phyloP scores from a whole-genome alignment of 768 basidiomycete genomes.

The Mycena vitilis region DNA sequence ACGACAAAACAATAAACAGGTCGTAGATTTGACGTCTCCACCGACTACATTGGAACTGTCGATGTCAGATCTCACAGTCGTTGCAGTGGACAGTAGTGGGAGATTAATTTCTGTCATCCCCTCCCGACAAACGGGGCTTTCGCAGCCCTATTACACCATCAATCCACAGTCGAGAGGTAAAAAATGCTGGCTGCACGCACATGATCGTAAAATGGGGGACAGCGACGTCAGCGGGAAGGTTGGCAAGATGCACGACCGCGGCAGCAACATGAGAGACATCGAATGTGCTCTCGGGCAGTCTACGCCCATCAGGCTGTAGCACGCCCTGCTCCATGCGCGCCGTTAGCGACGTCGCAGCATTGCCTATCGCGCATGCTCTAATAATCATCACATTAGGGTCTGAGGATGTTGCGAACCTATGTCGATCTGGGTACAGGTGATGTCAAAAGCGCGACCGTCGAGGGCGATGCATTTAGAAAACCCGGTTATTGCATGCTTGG shows the following conservation, averaged over 20 bases:
- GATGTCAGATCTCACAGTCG: too few relatives aligned
- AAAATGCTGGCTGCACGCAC: slow-evolving; percentile 53
- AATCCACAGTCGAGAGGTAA: too few relatives aligned
- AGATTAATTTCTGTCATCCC: background rate
- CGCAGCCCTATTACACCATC: too few relatives aligned
- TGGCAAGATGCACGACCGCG: slow-evolving; percentile 77
- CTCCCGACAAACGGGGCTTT: too few relatives aligned
- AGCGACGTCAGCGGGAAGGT: slow-evolving; percentile 74
- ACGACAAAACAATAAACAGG: too few relatives aligned
- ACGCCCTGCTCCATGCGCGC: slow-evolving; percentile 59
- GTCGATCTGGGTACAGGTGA: slow-evolving; percentile 86
- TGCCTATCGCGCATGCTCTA: slow-evolving; percentile 55
- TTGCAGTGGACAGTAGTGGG: too few relatives aligned
- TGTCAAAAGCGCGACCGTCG: slow-evolving; percentile 79
- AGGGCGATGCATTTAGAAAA: slow-evolving; percentile 82
- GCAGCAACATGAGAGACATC: slow-evolving; percentile 79
- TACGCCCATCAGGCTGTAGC: slow-evolving; percentile 76
- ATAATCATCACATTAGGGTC: background rate
- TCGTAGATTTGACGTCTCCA: too few relatives aligned
- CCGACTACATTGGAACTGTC: too few relatives aligned
- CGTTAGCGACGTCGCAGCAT: slow-evolving; percentile 76
- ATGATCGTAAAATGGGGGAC: slow-evolving; percentile 81
- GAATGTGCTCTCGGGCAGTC: slow-evolving; percentile 70
- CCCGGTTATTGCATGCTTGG: slow-evolving; percentile 85
- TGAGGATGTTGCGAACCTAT: slow-evolving; percentile 60